These are phyloP conservation scores for Cucumis sativus DNA, from an alignment of 306 rosid species.

Conservation along the genomic window DNA sequence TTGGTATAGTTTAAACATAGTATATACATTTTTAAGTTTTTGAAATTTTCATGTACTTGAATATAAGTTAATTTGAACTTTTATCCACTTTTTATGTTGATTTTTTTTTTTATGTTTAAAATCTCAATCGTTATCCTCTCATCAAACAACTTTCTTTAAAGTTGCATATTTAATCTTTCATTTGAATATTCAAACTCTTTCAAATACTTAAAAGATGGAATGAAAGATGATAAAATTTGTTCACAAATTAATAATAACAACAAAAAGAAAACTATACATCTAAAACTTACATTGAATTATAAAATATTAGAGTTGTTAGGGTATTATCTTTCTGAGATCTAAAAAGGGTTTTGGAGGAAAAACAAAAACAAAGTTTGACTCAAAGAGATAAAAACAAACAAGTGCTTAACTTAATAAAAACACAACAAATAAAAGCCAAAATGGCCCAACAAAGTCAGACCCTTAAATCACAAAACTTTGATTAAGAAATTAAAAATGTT, in stretches of 20 bases:
- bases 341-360: not conserved
- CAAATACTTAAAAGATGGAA: not conserved
- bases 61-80: not conserved
- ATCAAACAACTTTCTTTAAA: not conserved
- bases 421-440: not conserved
- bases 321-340: not conserved
- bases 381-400: not conserved
- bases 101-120: not conserved
- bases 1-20: not conserved
- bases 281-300: not conserved
- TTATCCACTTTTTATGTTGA: not conserved
- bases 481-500: too few species aligned
- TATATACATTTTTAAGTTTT: not conserved
- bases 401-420: not conserved
- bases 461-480: not conserved
- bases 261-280: not conserved
- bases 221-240: not conserved
- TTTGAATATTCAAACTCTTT: not conserved
- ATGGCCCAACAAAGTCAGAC: not conserved
- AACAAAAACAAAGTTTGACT: slow-evolving; percentile 2
- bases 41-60: not conserved
- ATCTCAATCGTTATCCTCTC: not conserved
- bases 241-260: not conserved
- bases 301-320: not conserved
- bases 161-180: not conserved